Percentiles rank a stretch among this genome's conserved stretches.
phyloP scores from a whole-genome alignment of 2,329 filamentous ascomycete species.

The Arthrobotrys conoides region DNA sequence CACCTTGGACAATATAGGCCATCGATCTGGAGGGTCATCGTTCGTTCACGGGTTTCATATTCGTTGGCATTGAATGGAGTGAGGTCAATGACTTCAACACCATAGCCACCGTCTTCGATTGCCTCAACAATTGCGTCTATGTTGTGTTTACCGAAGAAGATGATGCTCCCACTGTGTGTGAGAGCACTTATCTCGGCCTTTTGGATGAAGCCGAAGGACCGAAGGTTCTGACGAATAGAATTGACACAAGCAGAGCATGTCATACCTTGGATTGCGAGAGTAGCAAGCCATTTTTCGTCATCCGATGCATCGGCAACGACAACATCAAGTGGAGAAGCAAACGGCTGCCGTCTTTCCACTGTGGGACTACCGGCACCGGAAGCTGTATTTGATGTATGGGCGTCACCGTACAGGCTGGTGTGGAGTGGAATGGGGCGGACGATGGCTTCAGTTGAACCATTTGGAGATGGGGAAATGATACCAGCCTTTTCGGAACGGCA shows the following conservation, averaged over 20 bases:
- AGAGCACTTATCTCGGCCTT: slow-evolving; percentile 76
- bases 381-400: slow-evolving; percentile 22
- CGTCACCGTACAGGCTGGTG: slow-evolving; percentile 24
- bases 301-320: slow-evolving; percentile 66
- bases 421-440: slow-evolving; percentile 13
- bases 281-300: slow-evolving; percentile 69
- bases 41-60: slow-evolving; percentile 50
- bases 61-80: slow-evolving; percentile 72
- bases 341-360: slow-evolving; percentile 41
- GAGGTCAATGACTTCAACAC: slow-evolving; percentile 72
- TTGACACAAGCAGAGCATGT: slow-evolving; percentile 79
- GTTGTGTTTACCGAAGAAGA: slow-evolving; percentile 71
- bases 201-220: slow-evolving; percentile 73
- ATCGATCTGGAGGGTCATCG: slow-evolving; percentile 42
- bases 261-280: slow-evolving; percentile 79
- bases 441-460: slow-evolving; percentile 22
- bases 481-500: slow-evolving; percentile 47
- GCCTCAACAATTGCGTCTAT: slow-evolving; percentile 69
- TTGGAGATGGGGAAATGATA: not conserved
- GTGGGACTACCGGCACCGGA: slow-evolving; percentile 46
- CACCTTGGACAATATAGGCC: slow-evolving; percentile 65
- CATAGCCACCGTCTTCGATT: slow-evolving; percentile 71
- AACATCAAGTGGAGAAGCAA: slow-evolving; percentile 58
- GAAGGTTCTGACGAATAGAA: slow-evolving; percentile 74
- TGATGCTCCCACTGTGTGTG: slow-evolving; percentile 76